Base-by-base conservation (phyloP, 306 rosid genomes). In the Sphenostylis stenocarpa region DNA sequence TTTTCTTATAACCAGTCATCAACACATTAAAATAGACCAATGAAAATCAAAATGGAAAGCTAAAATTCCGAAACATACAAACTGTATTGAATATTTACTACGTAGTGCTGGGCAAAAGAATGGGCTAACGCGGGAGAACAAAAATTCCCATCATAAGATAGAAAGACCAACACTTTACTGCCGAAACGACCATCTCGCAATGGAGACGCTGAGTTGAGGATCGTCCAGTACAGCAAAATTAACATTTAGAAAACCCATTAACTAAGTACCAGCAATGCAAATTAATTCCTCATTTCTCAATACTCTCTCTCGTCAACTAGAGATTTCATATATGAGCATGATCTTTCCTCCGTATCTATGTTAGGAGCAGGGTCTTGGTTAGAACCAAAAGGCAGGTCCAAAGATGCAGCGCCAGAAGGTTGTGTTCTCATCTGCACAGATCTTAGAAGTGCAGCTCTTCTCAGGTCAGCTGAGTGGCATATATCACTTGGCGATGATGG, bases 401-500 rank as follows among this genome's bases (percentile, higher is more conserved):
- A 75, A 29, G 93, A 68, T 9, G 90, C 80, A 75, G 86, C 86
- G 17, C 92, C 86, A 67, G 81, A 63, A 67, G 91, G 96, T 3
- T 92, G 99, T 29, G 92, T 76, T 78, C 99, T 89, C 99, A 95
- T 95, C 84, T 91, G 97, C 66, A 95, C 99, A 6, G 99, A 92
- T 41, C 99, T 91, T 79, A 95, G 76, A 67, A 95, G 94, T 1
- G 99, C 98, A 62, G 99, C 99, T 81, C 98, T 90, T 88, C 99
- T 88, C 45, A 95, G 68, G 82, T 92, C 99, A 75, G 99, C 99
- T 0, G 97, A 91, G 90, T 95, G 99, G 83, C 98, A 95, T 75
- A 95, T 92, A 74, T 95, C 99, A 57, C 99, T 95, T 2, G 99
- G 99, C 23, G 99, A 95, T 47, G 97, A 95, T 23, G 99, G 99